Evolutionary conservation across 2,329 filamentous ascomycete species (phyloP), one percentile per base, ranked within the genome.

Genomic region (Phialophora expanda): DNA sequence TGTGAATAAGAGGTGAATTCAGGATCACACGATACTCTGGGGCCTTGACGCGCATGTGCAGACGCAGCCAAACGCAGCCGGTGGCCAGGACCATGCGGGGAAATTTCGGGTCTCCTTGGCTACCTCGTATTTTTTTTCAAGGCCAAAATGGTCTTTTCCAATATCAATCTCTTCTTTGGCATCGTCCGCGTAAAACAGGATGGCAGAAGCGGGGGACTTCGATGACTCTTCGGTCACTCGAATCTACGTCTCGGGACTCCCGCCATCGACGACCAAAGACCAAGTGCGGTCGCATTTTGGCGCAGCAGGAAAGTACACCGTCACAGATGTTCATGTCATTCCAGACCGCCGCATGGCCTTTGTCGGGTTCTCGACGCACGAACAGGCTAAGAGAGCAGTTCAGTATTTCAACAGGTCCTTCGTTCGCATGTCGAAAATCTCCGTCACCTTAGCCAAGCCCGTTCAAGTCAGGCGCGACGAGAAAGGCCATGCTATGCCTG

Each of bases 351-450:
- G 93, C 72, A 97, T 99, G 78, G 95, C 93, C 73, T 99, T 97
- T 84, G 88, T 99, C 66, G 95, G 95, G 69, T 98, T 94, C 84
- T 93, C 91, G 80, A 91, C 87, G 59, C 82, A 90, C 14, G 87
- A 94, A 68, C 90, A 92, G 76, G 95, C 95, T 64, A 83, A 86
- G 64, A 87, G 89, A 75, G 94, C 95, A 53, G 90, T 96, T 76
- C 93, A 91, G 78, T 96, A 97, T 82, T 97, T 97, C 84, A 93
- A 99, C 83, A 92, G 87, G 77, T 90, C 93, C 69, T 99, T 93
- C 79, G 92, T 99, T 74, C 92, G 93, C 73, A 95, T 97, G 91
- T 97, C 93, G 65, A 96, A 90, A 82, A 93, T 99, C 74, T 86
- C 85, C 32, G 95, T 97, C 68, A 93, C 97, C 81, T 82, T 95